Evolutionary conservation across 768 basidiomycete genomes (phyloP), one percentile per base, ranked within the genome.

Genomic region (Albatrellus ellisii): DNA sequence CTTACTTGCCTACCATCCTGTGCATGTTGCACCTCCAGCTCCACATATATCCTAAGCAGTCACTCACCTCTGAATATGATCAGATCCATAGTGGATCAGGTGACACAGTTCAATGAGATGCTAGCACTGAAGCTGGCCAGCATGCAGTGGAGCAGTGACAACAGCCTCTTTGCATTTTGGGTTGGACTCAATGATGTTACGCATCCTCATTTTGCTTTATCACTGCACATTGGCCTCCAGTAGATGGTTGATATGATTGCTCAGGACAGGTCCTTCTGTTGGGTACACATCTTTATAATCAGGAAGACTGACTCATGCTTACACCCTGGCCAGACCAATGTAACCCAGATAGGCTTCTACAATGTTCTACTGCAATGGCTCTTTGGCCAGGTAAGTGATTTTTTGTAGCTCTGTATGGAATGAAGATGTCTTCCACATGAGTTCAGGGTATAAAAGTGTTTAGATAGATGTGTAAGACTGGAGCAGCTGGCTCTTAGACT

Each of bases 241-340:
- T 43, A 9, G 6, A 22, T 20, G 11, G 25, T 33, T 17, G n/a
- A 34, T 27, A 29, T 20, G 11, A 20, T 20, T 36, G 11, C 18
- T 11, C 26, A 74, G 71, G 71, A 68, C 26, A 68, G 70, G 47
- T 67, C 70, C 1, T 70, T 61, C 38, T 51, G 50, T 26, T 73
- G 67, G 68, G 72, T 71, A 44, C 17, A 62, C 26, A 5, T 28
- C 12, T 9, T 14, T 15, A 12, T 28, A 24, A 17, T 14, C 37
- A 31, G 36, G 28, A 38, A n/a, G 21, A 29, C 22, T 37, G 29
- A 29, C 44, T 15, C 46, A 27, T 38, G 29, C 26, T 34, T 32
- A 38, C 28, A 26, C 28, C 27, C n/a, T n/a, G n/a, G n/a, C n/a
- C 42, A 62, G 61, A 55, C 59, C 9, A 64, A 64, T 46, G 54